Base-by-base conservation (phyloP, 1,284 basidiomycete species). In the Ganoderma resinaceum region DNA sequence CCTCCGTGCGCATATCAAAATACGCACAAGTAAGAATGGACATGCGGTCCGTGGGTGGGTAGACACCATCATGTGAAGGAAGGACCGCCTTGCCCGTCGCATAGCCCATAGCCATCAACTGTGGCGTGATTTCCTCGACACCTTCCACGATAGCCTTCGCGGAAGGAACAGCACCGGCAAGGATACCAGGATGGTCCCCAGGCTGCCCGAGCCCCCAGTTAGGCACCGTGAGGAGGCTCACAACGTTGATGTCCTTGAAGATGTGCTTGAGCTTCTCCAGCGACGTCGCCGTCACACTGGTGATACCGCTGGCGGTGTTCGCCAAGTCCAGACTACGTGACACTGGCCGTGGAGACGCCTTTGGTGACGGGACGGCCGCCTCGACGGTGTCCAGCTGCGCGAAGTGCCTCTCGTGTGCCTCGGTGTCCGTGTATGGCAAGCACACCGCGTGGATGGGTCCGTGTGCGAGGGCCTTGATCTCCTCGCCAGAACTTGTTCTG, bases 361-460 rank as follows among this genome's bases (percentile, higher is more conserved):
- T 62, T 1, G 67, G 26, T 1, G 67, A 57, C 11, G 70, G 18
- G 9, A 67, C 46, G 29, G 66, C 33, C 42, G 58, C 60, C 42
- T 63, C 63, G 18, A 75, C 65, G 57, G 69, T 70, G 35, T 66
- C 71, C 49, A 78, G 70, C 69, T 71, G 83, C 37, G 82, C 78
- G 73, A 92, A 91, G 72, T 89, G 84, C 35, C 84, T 80, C 35
- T 83, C 79, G 12, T 91, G 82, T 31, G 85, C 85, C 74, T 93
- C 90, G 16, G 77, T 82, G 66, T 95, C 92, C 4, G 87, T 78
- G 72, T 83, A 82, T 35, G 83, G 83, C 53, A 94, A 83, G 74
- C 91, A 93, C 33, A 94, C 91, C 2, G 91, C 92, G 73, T 89
- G 92, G 33, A 94, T 91, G n/a, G 91, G 91, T 8, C 80, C 82